phyloP scores from a whole-genome alignment of 2,329 filamentous ascomycete genomes.

The Colletotrichum spinosum region DNA sequence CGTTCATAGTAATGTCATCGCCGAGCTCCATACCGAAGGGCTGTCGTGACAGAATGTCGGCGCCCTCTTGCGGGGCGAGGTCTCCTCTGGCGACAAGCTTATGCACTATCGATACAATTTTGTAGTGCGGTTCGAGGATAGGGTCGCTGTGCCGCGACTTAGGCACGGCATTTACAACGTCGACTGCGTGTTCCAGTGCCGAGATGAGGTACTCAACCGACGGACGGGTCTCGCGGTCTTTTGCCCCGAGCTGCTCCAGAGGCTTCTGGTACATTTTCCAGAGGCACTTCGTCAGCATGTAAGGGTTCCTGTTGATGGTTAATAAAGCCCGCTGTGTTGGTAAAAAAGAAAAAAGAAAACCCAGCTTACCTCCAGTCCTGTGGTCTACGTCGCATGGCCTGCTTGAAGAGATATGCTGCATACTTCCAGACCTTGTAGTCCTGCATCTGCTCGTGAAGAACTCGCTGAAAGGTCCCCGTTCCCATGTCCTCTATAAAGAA shows the following conservation, averaged over 20 bases:
- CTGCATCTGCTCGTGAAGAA: conserved; percentile 66
- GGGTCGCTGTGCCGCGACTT: conserved; percentile 76
- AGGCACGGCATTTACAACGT: conserved; percentile 62
- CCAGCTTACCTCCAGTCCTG: conserved; percentile 67
- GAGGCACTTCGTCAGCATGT: conserved; percentile 71
- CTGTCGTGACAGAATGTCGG: conserved; percentile 65
- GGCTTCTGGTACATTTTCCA: conserved; percentile 73
- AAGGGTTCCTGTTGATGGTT: conserved; percentile 60
- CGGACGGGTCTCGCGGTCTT: conserved; percentile 53
- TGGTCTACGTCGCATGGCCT: conserved; percentile 65
- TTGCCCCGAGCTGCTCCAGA: conserved; percentile 54
- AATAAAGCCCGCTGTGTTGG: conserved; percentile 34
- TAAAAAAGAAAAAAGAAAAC: neutral
- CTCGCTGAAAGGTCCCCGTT: conserved; percentile 63
- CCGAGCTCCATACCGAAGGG: conserved; percentile 64
- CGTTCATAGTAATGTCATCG: conserved; percentile 63
- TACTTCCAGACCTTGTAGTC: conserved; percentile 73
- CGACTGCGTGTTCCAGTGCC: conserved; percentile 63
- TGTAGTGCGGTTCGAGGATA: conserved; percentile 92
- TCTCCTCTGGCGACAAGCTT: conserved; percentile 77
- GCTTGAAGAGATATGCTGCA: conserved; percentile 66
- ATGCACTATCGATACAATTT: conserved; percentile 83
- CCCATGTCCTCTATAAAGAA: conserved; percentile 66
- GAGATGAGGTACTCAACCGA: conserved; percentile 57
- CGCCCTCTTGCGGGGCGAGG: conserved; percentile 60